Conservation (phyloP, 1,284 basidiomycete species). For the Cryptococcus hybrid region DNA sequence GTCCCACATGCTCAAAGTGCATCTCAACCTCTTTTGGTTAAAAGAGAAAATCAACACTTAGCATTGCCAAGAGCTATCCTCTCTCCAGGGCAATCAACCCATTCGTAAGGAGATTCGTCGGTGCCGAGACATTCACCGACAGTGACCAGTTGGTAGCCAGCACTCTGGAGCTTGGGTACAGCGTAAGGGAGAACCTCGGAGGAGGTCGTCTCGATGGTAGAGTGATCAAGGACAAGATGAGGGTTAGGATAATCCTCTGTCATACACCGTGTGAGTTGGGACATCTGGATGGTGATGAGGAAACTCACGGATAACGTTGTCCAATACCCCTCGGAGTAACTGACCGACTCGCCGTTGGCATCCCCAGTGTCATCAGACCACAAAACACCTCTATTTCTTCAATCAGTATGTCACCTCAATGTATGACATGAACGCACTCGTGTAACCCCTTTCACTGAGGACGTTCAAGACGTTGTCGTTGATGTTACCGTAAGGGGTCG, state of each 20-base stretch:
- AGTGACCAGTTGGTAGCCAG: slow-evolving; percentile 46
- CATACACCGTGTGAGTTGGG: not conserved
- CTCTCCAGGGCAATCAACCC: slow-evolving; percentile 31
- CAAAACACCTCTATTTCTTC: slow-evolving; percentile 36
- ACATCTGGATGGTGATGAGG: not conserved
- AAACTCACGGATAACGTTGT: slow-evolving; percentile 21
- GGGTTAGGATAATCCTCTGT: slow-evolving; percentile 26
- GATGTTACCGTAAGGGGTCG: slow-evolving; percentile 55
- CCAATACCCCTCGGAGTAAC: slow-evolving; percentile 27
- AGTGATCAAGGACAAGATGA: slow-evolving; percentile 42
- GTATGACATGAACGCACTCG: slow-evolving; percentile 25
- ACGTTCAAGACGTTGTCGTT: slow-evolving; percentile 56
- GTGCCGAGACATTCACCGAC: slow-evolving; percentile 48
- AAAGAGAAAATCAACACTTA: slow-evolving; percentile 3
- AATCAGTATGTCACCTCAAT: not conserved
- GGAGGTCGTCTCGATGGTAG: slow-evolving; percentile 26
- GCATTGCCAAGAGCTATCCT: slow-evolving; percentile 43
- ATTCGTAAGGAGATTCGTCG: slow-evolving; percentile 44
- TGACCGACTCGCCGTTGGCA: slow-evolving; percentile 31
- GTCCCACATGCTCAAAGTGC: too few species aligned
- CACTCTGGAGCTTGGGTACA: slow-evolving; percentile 24
- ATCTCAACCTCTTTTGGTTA: too few species aligned
- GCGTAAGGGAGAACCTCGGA: slow-evolving; percentile 37
- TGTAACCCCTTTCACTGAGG: slow-evolving; percentile 51
- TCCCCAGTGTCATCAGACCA: slow-evolving; percentile 46